Evolutionary conservation across 208 protist genomes (phyloP).

Genomic region (Blechomonas ayalai): DNA sequence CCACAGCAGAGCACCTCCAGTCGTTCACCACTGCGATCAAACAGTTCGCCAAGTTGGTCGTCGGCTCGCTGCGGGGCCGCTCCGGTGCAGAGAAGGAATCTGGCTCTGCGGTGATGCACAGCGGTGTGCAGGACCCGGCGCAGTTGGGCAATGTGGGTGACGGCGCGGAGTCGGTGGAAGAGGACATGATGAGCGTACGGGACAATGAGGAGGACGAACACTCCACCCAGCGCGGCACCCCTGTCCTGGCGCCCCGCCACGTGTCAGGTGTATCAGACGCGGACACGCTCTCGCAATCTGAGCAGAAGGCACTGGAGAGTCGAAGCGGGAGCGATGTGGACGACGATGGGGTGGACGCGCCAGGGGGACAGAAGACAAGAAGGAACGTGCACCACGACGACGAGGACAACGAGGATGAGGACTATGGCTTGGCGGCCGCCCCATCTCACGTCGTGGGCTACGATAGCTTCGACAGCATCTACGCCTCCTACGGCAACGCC

Average conservation of each 20-base stretch:
- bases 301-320: not conserved
- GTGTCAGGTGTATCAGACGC: not conserved
- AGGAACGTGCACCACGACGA: not conserved
- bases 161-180: conserved; percentile 8
- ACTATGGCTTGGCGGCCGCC: not conserved
- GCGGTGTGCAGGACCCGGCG: conserved; percentile 7
- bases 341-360: conserved; percentile 11
- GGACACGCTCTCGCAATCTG: not conserved
- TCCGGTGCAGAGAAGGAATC: conserved; percentile 16
- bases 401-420: conserved; percentile 1
- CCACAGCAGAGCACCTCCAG: conserved; percentile 49
- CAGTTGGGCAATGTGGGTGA: conserved; percentile 11
- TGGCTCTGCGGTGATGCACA: conserved; percentile 4
- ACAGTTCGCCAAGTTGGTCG: conserved; percentile 45
- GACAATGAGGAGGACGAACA: conserved; percentile 15
- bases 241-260: not conserved
- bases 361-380: not conserved
- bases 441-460: conserved; percentile 22
- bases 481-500: conserved; percentile 22
- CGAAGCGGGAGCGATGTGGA: conserved; percentile 4
- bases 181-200: conserved; percentile 3
- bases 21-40: conserved; percentile 49
- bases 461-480: conserved; percentile 41
- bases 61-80: conserved; percentile 39
- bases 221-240: no score